phyloP scores from a whole-genome alignment of 208 protist genomes.

The Trypanosomatidae sp. region DNA sequence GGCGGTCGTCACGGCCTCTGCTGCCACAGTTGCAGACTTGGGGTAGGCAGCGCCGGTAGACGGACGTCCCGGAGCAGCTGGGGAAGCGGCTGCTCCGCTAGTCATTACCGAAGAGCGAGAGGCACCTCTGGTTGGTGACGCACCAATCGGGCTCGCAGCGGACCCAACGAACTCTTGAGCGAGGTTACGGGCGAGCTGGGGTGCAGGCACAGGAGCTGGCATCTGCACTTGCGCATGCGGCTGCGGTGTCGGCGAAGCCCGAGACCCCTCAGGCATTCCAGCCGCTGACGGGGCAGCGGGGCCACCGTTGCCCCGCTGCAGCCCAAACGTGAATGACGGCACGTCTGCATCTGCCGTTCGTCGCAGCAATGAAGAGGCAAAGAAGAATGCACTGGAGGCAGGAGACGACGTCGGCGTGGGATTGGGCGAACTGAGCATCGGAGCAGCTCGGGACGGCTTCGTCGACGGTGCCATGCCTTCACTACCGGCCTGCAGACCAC shows the following conservation, averaged over 20 bases:
- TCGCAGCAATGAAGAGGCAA: neutral
- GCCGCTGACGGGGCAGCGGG: neutral
- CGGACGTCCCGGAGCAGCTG: neutral
- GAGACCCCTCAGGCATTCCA: neutral
- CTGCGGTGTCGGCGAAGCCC: conserved; percentile 8
- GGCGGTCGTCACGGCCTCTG: neutral
- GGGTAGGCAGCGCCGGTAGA: neutral
- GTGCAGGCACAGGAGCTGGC: conserved; percentile 17
- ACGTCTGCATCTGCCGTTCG: neutral
- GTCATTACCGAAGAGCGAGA: neutral
- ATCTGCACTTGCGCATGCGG: conserved; percentile 4
- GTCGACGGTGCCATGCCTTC: neutral
- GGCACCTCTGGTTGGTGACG: neutral
- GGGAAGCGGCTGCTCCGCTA: neutral
- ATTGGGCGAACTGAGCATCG: conserved; percentile 10
- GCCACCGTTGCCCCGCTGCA: neutral
- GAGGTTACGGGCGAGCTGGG: conserved; percentile 24
- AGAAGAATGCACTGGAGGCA: neutral
- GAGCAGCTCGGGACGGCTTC: conserved; percentile 22
- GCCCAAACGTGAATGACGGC: conserved; percentile 5
- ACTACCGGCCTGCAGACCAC: neutral
- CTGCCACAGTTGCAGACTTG: neutral
- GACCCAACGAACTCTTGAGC: conserved; percentile 25
- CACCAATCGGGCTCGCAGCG: conserved; percentile 7
- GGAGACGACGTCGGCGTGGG: neutral